A percentile compares a stretch with the other conserved stretches of the same genome.
phyloP scores from a whole-genome alignment of 2,329 filamentous ascomycete genomes.

The Colletotrichum gigasporum region DNA sequence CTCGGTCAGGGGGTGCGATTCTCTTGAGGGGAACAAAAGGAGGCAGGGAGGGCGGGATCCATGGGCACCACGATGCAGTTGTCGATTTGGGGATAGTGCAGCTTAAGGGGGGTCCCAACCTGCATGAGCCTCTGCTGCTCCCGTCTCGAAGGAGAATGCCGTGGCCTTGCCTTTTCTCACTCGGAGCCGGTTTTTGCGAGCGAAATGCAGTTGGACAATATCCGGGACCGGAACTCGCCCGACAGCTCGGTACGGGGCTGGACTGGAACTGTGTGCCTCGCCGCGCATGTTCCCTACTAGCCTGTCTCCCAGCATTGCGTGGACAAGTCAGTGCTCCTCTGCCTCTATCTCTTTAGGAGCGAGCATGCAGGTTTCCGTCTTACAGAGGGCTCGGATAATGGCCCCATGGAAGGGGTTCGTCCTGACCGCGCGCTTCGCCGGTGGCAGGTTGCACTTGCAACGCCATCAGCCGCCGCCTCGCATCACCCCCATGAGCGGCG shows the following conservation, averaged over 20 bases:
- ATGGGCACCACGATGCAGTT: constrained; percentile 26
- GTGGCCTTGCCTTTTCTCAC: not conserved
- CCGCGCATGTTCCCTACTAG: not conserved
- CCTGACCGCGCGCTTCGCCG: not conserved
- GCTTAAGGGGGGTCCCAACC: not conserved
- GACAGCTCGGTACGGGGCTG: constrained; percentile 19
- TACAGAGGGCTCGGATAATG: constrained; percentile 7
- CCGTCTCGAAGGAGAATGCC: constrained; percentile 13
- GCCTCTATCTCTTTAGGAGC: not conserved
- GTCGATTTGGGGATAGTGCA: constrained; percentile 28
- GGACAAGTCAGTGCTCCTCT: not conserved
- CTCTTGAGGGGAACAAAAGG: constrained; percentile 16
- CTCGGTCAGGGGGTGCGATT: not conserved
- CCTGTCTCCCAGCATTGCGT: not conserved
- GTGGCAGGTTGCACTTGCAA: constrained; percentile 3
- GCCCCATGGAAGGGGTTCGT: not conserved
- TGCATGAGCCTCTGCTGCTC: constrained; percentile 22
- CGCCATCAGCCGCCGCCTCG: not conserved
- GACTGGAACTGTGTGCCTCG: not conserved
- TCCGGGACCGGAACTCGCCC: constrained; percentile 31
- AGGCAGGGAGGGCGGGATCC: constrained; percentile 1
- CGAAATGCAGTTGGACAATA: not conserved
- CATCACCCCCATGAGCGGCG: not conserved
- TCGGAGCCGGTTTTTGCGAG: constrained; percentile 15
- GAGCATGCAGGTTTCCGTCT: constrained; percentile 20